phyloP scores from a whole-genome alignment of 148 eudicot species.

The Rhododendron williamsianum region DNA sequence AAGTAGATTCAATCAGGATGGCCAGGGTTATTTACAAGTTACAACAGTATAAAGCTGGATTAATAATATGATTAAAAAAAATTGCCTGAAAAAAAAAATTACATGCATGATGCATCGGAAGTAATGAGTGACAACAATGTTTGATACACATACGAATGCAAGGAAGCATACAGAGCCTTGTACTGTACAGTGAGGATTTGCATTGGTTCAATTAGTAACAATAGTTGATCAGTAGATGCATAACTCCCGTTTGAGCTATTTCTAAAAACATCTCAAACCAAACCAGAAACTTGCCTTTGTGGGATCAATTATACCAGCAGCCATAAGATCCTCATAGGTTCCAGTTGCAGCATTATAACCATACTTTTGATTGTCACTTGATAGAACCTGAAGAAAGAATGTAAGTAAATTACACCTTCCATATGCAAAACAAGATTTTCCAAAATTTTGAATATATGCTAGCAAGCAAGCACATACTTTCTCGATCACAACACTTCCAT shows the following conservation, averaged over 20 bases:
- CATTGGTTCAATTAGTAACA: not conserved
- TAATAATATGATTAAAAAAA: not conserved
- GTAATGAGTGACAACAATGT: not conserved
- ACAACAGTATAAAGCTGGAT: not conserved
- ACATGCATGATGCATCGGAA: not conserved
- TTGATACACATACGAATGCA: not conserved
- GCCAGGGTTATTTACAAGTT: not conserved
- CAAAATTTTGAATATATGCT: too few relatives aligned
- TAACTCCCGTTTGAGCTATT: not conserved
- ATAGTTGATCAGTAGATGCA: not conserved
- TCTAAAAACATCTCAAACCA: not conserved
- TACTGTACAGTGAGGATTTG: not conserved
- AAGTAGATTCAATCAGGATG: not conserved
- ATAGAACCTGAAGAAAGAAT: slow-evolving; percentile 35
- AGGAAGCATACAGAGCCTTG: not conserved
- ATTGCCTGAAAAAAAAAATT: not conserved
- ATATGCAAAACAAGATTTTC: not conserved
- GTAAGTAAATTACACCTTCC: not conserved
- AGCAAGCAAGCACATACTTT: slow-evolving; percentile 28
- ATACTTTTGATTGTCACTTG: slow-evolving; percentile 35
- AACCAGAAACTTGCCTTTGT: slow-evolving; percentile 34
- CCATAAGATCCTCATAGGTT: slow-evolving; percentile 64
- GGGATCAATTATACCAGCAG: slow-evolving; percentile 71
- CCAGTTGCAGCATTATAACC: slow-evolving; percentile 69
- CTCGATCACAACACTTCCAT: slow-evolving; percentile 59